These are phyloP conservation scores for Pythium inflatum DNA, from an alignment of 352 stramenopile genomes.

Conservation along the genomic window DNA sequence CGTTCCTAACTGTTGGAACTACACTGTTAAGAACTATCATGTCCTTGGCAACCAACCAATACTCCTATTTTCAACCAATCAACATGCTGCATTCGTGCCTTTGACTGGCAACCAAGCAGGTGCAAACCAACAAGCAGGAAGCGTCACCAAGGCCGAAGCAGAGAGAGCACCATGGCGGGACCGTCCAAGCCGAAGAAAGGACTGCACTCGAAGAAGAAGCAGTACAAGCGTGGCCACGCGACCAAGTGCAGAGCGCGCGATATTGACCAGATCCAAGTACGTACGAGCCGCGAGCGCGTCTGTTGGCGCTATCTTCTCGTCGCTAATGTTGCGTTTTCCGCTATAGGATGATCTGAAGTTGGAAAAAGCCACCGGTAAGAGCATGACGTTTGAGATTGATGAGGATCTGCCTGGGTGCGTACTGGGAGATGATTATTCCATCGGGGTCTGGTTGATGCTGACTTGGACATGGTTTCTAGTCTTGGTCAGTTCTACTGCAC, in stretches of 20 bases:
- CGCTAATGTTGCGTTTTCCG: too few species aligned
- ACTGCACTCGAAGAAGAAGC: constrained; percentile 84
- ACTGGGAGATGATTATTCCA: too few species aligned
- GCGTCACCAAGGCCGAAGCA: constrained; percentile 10
- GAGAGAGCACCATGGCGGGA: constrained; percentile 41
- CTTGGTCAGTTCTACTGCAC: constrained; percentile 90
- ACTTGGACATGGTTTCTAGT: too few species aligned
- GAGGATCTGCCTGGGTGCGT: constrained; percentile 82
- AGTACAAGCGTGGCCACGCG: constrained; percentile 83
- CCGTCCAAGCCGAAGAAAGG: constrained; percentile 65
- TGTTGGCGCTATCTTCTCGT: background rate
- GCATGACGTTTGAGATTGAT: constrained; percentile 75
- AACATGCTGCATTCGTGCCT: constrained; percentile 16
- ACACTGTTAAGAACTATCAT: constrained; percentile 15
- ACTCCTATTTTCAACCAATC: constrained; percentile 33
- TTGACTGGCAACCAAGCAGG: constrained; percentile 32
- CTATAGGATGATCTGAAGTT: constrained; percentile 79
- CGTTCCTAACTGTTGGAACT: constrained; percentile 21
- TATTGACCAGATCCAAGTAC: constrained; percentile 84
- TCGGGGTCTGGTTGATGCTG: too few species aligned
- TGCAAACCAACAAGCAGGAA: constrained; percentile 15
- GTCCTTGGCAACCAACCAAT: constrained; percentile 25
- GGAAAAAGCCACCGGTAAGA: constrained; percentile 64
- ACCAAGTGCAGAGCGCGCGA: constrained; percentile 83
- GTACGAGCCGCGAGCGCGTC: background rate